phyloP scores from a whole-genome alignment of 176 grass and related monocot genomes.

The Oryza coarctata region DNA sequence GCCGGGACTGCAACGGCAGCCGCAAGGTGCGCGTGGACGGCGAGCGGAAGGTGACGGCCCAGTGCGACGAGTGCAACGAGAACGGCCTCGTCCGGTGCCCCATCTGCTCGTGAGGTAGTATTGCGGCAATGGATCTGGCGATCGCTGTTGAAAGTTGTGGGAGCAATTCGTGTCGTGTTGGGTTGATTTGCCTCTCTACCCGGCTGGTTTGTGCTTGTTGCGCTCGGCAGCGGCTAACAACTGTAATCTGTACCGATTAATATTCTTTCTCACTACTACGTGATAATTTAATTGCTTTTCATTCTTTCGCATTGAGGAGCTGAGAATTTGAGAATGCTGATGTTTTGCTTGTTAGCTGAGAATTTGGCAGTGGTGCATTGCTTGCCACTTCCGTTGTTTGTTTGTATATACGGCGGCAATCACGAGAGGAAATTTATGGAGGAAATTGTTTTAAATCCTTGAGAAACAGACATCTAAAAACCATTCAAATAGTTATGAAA shows the following conservation, averaged over 20 bases:
- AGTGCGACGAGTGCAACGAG: conserved; percentile 87
- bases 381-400: background rate
- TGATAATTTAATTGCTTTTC: conserved; percentile 22
- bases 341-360: background rate
- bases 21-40: conserved; percentile 82
- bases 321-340: background rate
- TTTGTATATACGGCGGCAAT: background rate
- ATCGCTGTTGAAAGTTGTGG: background rate
- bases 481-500: no score
- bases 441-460: no score
- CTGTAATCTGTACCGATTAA: conserved; percentile 38
- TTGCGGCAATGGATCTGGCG: background rate
- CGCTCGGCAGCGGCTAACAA: conserved; percentile 35
- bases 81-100: conserved; percentile 93
- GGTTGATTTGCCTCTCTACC: conserved; percentile 68
- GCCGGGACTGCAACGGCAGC: conserved; percentile 89
- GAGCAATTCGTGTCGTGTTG: conserved; percentile 33
- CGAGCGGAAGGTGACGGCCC: conserved; percentile 52
- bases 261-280: conserved; percentile 10
- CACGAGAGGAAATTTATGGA: no score
- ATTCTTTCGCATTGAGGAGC: background rate
- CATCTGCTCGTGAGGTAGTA: conserved; percentile 52
- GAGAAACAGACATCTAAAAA: no score
- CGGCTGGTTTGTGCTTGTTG: conserved; percentile 40
- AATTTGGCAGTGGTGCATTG: background rate